Evolutionary conservation across 164 flowering plant genomes (phyloP), one percentile per base, ranked within the genome.

Genomic region (Cinnamomum chago): DNA sequence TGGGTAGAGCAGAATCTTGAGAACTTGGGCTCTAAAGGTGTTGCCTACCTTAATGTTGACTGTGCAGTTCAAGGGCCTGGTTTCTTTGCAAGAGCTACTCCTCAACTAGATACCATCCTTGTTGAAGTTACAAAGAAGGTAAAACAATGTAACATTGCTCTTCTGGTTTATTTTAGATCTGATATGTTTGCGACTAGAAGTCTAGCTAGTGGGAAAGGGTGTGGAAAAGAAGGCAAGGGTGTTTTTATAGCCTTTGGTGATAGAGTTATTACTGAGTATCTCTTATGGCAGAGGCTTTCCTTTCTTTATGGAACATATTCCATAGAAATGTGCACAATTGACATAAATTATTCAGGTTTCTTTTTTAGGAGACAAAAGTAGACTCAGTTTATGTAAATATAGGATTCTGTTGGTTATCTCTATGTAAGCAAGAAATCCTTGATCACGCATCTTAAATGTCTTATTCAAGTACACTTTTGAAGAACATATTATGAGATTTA

Each of bases 11-110:
- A 92, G 72, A 95, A 95, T 81, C 86, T 93, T 70, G 65, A 84
- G 73, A 87, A 82, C 79, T 80, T 95, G 76, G 86, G 86, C 33
- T 86, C 95, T 30, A 90, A 88, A 80, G 92, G 94, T 71, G 92
- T 93, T 10, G 95, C 88, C 20, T 95, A 95, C 77, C 88, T 95
- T 70, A 95, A 95, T 82, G 99, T 95, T 70, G 99, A 95, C 77
- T 93, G 99, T 87, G 99, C 99, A 0, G 98, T 88, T 85, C 98
- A 93, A 88, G 99, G 99, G 62, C 89, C 95, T n/a, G 98, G 98
- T 23, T 85, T 95, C 58, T 93, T 89, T 84, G 92, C 87, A 66
- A 73, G 89, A 71, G 85, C 97, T 70, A 90, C 98, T 83, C 98
- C 99, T 50, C 99, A 93, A 84, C 84, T 95, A 23, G 99, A 95